Evolutionary conservation across 768 basidiomycete genomes (phyloP).

Genomic region (Mycena vitilis): DNA sequence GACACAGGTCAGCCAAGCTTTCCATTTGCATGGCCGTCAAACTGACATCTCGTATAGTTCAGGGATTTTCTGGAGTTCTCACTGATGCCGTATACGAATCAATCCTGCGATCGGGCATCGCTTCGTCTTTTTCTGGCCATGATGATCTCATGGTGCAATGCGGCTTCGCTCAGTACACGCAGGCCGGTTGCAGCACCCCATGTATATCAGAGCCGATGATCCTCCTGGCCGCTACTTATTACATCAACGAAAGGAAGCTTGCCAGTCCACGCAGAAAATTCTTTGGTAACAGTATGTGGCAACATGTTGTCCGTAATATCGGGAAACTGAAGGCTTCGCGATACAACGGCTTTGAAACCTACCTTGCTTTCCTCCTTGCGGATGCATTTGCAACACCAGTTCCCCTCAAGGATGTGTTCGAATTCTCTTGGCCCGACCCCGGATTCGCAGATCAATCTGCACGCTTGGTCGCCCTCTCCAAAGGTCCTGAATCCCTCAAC

Average conservation of each 20-base stretch:
- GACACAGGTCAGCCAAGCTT: not conserved
- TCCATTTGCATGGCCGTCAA: too few species aligned
- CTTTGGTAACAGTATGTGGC: not conserved
- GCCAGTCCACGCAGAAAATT: not conserved
- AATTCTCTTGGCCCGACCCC: not conserved
- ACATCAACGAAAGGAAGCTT: too few species aligned
- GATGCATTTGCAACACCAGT: not conserved
- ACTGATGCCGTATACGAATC: not conserved
- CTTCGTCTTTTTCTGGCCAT: not conserved
- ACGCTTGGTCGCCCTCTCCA: not conserved
- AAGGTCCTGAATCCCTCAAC: too few species aligned
- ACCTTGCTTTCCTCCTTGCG: not conserved
- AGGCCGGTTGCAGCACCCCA: too few species aligned
- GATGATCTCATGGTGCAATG: not conserved
- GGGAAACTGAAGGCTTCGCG: not conserved
- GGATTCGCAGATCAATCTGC: not conserved
- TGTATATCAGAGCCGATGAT: not conserved
- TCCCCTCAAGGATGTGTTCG: not conserved
- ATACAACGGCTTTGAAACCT: conserved; percentile 4
- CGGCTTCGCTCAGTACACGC: not conserved
- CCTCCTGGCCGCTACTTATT: not conserved
- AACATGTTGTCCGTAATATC: not conserved
- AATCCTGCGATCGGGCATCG: not conserved
- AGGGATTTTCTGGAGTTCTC: too few species aligned
- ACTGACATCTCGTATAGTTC: too few species aligned